A percentile compares a stretch with the other conserved stretches of the same genome.
phyloP scores from a whole-genome alignment of 176 grass and related monocot species.

The Zea luxurians region DNA sequence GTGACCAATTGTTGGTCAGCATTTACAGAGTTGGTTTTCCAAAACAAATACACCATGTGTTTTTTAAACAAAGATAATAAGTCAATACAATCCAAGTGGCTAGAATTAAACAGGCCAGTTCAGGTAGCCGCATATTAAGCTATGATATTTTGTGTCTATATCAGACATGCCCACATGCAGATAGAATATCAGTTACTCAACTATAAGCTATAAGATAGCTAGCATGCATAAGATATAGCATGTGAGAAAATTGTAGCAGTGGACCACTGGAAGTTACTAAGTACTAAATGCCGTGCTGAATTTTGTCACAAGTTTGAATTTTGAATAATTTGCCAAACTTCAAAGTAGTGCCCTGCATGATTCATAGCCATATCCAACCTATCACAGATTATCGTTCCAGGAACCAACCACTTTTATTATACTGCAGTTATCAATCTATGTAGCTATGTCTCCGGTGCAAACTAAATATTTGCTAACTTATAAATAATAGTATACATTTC shows the following conservation, averaged over 20 bases:
- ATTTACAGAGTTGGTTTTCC: neutral
- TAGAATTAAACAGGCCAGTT: neutral
- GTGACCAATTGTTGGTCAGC: neutral
- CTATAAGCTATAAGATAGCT: conserved; percentile 5
- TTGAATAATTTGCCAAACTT: neutral
- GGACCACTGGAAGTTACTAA: neutral
- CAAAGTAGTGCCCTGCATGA: too few species aligned
- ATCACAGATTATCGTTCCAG: neutral
- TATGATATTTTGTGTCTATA: neutral
- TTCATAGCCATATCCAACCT: neutral
- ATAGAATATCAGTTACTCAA: neutral
- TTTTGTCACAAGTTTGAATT: neutral
- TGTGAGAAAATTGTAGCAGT: neutral
- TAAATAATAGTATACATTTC: neutral
- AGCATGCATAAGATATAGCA: neutral
- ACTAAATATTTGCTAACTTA: neutral
- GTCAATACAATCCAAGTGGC: neutral
- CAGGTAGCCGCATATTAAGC: neutral
- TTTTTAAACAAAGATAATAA: neutral
- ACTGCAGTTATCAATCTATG: neutral
- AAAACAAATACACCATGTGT: neutral
- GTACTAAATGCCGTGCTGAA: neutral
- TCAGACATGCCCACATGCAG: neutral
- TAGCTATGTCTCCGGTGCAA: neutral
- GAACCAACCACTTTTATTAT: neutral